Evolutionary conservation across 768 basidiomycete genomes (phyloP).

Genomic region (Podaxis sp.): DNA sequence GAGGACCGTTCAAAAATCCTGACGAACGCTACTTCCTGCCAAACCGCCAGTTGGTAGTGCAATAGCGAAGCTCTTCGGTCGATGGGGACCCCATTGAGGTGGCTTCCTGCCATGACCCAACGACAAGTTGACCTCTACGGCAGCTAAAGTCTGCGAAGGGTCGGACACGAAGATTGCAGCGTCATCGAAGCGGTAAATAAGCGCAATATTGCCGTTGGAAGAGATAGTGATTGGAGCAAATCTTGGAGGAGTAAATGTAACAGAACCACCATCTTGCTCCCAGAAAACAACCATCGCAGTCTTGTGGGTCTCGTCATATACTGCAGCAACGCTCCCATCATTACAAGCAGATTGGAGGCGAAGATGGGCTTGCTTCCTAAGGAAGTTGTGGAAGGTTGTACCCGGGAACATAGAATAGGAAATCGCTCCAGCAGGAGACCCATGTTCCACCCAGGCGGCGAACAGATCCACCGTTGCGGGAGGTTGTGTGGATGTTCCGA

Average conservation of each 20-base stretch:
- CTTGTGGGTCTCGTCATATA: conserved; percentile 42
- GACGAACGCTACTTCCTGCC: conserved; percentile 49
- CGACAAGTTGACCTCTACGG: conserved; percentile 36
- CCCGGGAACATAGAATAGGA: conserved; percentile 62
- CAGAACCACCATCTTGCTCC: conserved; percentile 44
- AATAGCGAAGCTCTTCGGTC: conserved; percentile 33
- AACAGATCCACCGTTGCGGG: conserved; percentile 61
- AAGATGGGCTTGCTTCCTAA: conserved; percentile 30
- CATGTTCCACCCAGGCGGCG: conserved; percentile 58
- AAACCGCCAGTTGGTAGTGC: conserved; percentile 45
- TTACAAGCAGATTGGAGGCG: conserved; percentile 43
- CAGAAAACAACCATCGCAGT: conserved; percentile 58
- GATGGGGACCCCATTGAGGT: conserved; percentile 25
- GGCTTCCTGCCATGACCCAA: conserved; percentile 26
- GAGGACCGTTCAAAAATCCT: conserved; percentile 13
- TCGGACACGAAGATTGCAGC: conserved; percentile 59
- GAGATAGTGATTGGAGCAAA: conserved; percentile 31
- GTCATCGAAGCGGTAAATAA: conserved; percentile 42
- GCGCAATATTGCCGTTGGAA: conserved; percentile 39
- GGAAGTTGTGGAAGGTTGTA: conserved; percentile 37
- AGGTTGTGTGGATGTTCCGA: conserved; percentile 64
- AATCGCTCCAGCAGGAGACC: conserved; percentile 32
- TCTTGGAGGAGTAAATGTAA: conserved; percentile 31
- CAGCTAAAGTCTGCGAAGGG: conserved; percentile 54
- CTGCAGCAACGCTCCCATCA: conserved; percentile 47